These are phyloP conservation scores for Fusarium devonianum DNA, from an alignment of 2,329 filamentous ascomycete species.

Conservation along the genomic window DNA sequence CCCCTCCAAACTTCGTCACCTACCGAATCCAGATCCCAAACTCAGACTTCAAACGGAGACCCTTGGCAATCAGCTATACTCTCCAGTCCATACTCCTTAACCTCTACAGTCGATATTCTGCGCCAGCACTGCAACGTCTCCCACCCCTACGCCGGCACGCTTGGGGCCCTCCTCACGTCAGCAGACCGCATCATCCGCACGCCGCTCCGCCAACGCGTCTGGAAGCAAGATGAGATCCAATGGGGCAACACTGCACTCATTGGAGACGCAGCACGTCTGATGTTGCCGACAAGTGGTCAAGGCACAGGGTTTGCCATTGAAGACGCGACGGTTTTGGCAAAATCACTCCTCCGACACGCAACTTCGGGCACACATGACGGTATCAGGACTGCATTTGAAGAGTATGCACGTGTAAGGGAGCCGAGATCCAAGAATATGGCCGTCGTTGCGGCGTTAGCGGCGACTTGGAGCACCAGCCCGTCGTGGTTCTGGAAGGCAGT, in stretches of 20 bases:
- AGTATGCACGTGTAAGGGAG: constrained; percentile 28
- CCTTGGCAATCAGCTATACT: constrained; percentile 26
- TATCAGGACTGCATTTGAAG: constrained; percentile 22
- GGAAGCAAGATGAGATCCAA: constrained; percentile 39
- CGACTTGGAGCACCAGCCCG: constrained; percentile 19
- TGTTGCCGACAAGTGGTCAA: constrained; percentile 40
- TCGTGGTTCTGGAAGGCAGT: constrained; percentile 29
- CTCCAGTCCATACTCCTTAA: constrained; percentile 20
- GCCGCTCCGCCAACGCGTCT: constrained; percentile 35
- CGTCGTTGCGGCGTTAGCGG: constrained; percentile 18
- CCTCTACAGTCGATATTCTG: constrained; percentile 17
- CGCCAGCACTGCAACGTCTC: constrained; percentile 19
- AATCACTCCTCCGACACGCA: constrained; percentile 22
- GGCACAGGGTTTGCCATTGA: constrained; percentile 40
- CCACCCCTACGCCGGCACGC: constrained; percentile 34
- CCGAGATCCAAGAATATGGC: constrained; percentile 38
- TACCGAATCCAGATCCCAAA: background rate
- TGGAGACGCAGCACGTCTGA: constrained; percentile 36
- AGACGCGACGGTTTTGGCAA: constrained; percentile 37
- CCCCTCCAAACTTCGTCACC: constrained; percentile 16
- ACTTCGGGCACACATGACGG: background rate
- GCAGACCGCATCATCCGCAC: constrained; percentile 40
- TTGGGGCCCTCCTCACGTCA: constrained; percentile 25
- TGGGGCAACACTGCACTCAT: constrained; percentile 28
- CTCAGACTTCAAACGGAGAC: background rate